Percentiles rank a stretch among this genome's conserved stretches.
Conservation (phyloP, 305 asterid genomes). For the Salvia sclarea region DNA sequence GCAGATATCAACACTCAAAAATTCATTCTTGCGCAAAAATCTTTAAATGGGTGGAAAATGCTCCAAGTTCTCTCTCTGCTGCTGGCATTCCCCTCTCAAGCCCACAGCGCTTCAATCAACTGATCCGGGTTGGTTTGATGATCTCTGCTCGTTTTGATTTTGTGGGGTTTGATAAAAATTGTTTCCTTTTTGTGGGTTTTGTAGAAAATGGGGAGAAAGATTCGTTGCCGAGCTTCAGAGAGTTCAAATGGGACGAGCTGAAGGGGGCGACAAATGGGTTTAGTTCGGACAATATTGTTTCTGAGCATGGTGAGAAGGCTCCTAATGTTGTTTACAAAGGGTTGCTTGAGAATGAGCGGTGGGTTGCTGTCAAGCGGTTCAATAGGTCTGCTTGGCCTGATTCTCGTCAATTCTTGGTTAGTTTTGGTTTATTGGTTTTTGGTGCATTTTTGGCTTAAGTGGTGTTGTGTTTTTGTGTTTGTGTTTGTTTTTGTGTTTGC, state of each 20-base stretch:
- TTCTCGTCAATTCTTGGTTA: conserved; percentile 63
- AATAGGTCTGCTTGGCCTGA: conserved; percentile 67
- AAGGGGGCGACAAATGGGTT: conserved; percentile 54
- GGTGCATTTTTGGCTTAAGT: not conserved
- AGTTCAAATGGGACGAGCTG: conserved; percentile 49
- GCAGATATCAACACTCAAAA: not conserved
- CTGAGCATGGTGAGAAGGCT: conserved; percentile 71
- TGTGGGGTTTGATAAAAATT: conserved; percentile 9
- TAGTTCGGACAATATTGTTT: conserved; percentile 59
- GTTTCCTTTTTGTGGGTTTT: conserved; percentile 27
- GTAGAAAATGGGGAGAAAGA: conserved; percentile 63
- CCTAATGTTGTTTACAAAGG: conserved; percentile 71
- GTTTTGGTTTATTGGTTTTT: not conserved
- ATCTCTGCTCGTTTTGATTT: conserved; percentile 3
- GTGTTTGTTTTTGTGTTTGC: not conserved
- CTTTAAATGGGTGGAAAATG: conserved; percentile 67
- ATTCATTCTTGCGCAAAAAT: not conserved
- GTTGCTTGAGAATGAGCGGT: conserved; percentile 43
- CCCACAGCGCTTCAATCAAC: conserved; percentile 53
- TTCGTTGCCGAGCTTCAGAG: conserved; percentile 41
- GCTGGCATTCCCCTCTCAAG: conserved; percentile 67
- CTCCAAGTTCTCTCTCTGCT: conserved; percentile 60
- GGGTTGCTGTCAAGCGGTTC: conserved; percentile 66
- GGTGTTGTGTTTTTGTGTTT: conserved; percentile 1
- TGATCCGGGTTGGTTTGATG: conserved; percentile 48